These are phyloP conservation scores for Pyronema domesticum DNA, from an alignment of 495 filamentous ascomycete species.

Conservation along the genomic window DNA sequence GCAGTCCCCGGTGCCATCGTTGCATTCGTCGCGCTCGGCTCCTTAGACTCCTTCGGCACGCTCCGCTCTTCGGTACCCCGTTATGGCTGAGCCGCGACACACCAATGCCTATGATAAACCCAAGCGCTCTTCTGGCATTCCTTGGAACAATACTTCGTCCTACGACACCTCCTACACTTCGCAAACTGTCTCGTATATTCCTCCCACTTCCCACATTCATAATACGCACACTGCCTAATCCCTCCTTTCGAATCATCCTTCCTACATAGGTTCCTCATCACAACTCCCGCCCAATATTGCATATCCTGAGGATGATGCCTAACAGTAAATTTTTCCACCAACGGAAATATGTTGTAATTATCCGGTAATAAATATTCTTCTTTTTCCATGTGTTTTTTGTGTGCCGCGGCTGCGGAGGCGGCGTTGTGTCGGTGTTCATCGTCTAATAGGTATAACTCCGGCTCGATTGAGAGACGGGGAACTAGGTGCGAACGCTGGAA, in stretches of 20 bases:
- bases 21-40: too few species aligned
- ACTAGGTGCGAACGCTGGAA: constrained; percentile 92
- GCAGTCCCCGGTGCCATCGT: too few species aligned
- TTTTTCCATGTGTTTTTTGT: constrained; percentile 44
- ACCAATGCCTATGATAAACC: constrained; percentile 97
- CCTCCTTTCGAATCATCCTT: constrained; percentile 90
- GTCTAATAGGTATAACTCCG: constrained; percentile 63
- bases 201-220: constrained; percentile 95
- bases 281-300: constrained; percentile 98
- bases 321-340: constrained; percentile 96
- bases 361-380: constrained; percentile 86
- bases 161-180: constrained; percentile 87
- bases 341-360: constrained; percentile 92
- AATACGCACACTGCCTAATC: constrained; percentile 92
- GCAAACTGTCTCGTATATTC: constrained; percentile 90
- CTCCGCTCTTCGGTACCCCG: not conserved
- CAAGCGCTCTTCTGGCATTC: constrained; percentile 98
- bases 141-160: constrained; percentile 99
- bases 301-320: constrained; percentile 87
- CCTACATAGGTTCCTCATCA: constrained; percentile 95
- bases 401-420: constrained; percentile 19
- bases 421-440: constrained; percentile 31
- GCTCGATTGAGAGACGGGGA: constrained; percentile 74
- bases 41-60: too few species aligned
- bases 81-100: constrained; percentile 45